Evolutionary conservation across 768 basidiomycete genomes (phyloP), one percentile per base, ranked within the genome.

Genomic region (Fomitopsis serialis): DNA sequence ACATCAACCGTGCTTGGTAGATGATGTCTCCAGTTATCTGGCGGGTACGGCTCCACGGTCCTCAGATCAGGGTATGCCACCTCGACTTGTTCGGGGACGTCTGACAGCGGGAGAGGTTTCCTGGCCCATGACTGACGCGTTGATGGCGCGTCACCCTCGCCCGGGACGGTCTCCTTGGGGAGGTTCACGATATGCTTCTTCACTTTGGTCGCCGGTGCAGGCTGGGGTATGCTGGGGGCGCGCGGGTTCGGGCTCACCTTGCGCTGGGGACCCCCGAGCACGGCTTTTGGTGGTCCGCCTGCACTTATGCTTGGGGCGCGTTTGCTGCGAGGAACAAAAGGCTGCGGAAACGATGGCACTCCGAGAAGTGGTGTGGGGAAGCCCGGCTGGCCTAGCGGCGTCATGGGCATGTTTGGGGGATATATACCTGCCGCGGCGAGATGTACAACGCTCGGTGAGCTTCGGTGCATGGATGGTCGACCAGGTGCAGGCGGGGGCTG

Each of bases 241-340:
- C 66, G 63, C 6, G 81, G 77, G 54, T 87, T 69, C 11, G 89
- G 88, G 66, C 84, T 87, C 48, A 83, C 75, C 70, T 88, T 92
- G 43, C 87, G 79, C 43, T 82, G 79, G 12, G 87, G 89, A 0
- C 91, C 91, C 17, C 91, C 91, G 2, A 93, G 71, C 0, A 82
- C 78, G 0, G 91, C 91, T 66, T 92, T 93, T 9, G 91, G 91
- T n/a, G 91, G 91, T 7, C 91, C 91, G 12, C 91, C 91, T 40
- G 87, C 80, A 64, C 85, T 89, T 42, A 86, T 57, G 57, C 78
- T 80, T 15, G 77, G 78, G 53, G 87, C 80, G 42, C 88, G 77
- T 66, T 85, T 76, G 63, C 76, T 86, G 52, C 86, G 72, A 25
- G 78, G 79, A 7, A 78, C 77, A 59, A 81, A 84, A 2, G 79